phyloP scores from a whole-genome alignment of 1,139 yeast species.

The Diutina neorugosa region DNA sequence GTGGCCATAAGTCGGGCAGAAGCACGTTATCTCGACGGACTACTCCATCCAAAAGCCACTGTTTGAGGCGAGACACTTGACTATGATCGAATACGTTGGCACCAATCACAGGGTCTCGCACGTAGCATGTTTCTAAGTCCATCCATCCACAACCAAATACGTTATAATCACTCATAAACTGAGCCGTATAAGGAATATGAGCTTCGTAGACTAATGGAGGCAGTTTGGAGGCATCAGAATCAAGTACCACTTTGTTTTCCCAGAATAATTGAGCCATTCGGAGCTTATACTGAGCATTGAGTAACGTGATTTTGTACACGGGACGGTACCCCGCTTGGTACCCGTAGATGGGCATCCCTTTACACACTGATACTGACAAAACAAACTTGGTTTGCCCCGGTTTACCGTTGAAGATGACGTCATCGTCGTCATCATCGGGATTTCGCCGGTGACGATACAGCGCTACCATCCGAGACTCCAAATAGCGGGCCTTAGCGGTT shows the following conservation, averaged over 20 bases:
- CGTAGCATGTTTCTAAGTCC: slow-evolving; percentile 15
- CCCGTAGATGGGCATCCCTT: slow-evolving; percentile 79
- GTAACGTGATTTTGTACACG: slow-evolving; percentile 55
- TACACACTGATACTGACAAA: slow-evolving; percentile 57
- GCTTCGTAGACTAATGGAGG: slow-evolving; percentile 42
- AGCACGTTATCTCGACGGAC: slow-evolving; percentile 17
- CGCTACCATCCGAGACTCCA: slow-evolving; percentile 6
- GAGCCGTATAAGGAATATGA: slow-evolving; percentile 67
- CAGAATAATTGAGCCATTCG: slow-evolving; percentile 51
- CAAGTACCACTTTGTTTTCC: slow-evolving; percentile 20
- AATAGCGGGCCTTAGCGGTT: slow-evolving; percentile 1
- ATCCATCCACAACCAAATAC: slow-evolving; percentile 80
- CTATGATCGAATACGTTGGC: not conserved
- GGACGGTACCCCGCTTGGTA: slow-evolving; percentile 52
- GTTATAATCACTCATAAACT: slow-evolving; percentile 75
- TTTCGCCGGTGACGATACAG: slow-evolving; percentile 6
- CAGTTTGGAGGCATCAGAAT: slow-evolving; percentile 2
- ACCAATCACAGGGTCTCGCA: slow-evolving; percentile 24
- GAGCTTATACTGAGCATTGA: slow-evolving; percentile 49
- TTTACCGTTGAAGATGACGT: not conserved
- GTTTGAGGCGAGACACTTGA: not conserved
- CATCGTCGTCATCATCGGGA: slow-evolving; percentile 7
- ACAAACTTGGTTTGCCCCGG: slow-evolving; percentile 29
- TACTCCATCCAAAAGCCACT: slow-evolving; percentile 9
- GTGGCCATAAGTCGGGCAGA: slow-evolving; percentile 16